A percentile compares a stretch with the other conserved stretches of the same genome.
These are phyloP conservation scores for Hypoxylon rubiginosum DNA, from an alignment of 2,329 filamentous ascomycete species.

Conservation along the genomic window DNA sequence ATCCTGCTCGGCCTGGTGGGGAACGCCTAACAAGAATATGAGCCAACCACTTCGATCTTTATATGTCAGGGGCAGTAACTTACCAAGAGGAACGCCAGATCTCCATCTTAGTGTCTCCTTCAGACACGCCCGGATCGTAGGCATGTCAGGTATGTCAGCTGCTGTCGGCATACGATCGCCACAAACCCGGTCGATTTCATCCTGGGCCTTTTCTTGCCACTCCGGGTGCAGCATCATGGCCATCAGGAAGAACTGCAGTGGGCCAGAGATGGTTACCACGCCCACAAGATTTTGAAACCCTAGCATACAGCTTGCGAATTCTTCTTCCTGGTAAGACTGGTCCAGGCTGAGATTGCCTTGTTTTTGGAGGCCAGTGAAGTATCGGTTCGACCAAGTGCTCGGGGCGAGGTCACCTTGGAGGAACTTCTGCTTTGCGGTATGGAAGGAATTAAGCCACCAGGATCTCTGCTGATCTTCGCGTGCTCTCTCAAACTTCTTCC, in stretches of 20 bases:
- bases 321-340: conserved; percentile 59
- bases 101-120: conserved; percentile 72
- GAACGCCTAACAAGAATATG: conserved; percentile 56
- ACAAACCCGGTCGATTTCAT: conserved; percentile 69
- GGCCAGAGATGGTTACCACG: conserved; percentile 63
- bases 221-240: conserved; percentile 66
- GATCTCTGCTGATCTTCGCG: conserved; percentile 59
- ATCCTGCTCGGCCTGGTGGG: conserved; percentile 63
- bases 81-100: conserved; percentile 66
- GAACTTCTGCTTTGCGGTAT: conserved; percentile 58
- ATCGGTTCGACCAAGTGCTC: conserved; percentile 64
- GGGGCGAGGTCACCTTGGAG: conserved; percentile 56
- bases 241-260: conserved; percentile 66
- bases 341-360: conserved; percentile 58
- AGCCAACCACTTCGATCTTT: neutral
- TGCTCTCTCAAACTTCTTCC: conserved; percentile 61
- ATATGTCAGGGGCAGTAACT: conserved; percentile 9
- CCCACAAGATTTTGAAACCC: conserved; percentile 66
- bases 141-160: conserved; percentile 63
- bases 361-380: conserved; percentile 59
- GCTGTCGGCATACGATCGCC: conserved; percentile 66
- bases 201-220: conserved; percentile 67
- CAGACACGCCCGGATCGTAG: conserved; percentile 66
- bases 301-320: conserved; percentile 64
- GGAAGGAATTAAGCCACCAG: conserved; percentile 62